phyloP scores from a whole-genome alignment of 163 green algal species.

The Botryococcus braunii region DNA sequence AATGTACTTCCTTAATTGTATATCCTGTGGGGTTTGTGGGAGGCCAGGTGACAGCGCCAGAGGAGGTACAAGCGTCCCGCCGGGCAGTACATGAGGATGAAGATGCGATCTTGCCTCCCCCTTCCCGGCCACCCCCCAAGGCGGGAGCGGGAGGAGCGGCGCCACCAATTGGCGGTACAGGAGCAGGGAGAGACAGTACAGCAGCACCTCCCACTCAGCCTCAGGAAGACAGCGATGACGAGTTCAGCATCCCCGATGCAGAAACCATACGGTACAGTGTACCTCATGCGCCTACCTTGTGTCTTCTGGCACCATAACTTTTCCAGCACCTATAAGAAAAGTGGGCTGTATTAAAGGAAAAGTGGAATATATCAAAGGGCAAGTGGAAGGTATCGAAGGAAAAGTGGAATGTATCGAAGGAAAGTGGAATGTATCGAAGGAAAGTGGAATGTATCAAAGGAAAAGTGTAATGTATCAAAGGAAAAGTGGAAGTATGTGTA shows the following conservation, averaged over 20 bases:
- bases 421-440: background rate
- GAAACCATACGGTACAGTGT: constrained; percentile 17
- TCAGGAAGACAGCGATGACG: constrained; percentile 3
- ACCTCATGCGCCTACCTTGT: no score
- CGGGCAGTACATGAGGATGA: background rate
- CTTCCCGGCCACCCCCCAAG: constrained; percentile 6
- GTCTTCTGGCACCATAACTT: no score
- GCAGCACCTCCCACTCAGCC: background rate
- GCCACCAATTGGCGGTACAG: background rate
- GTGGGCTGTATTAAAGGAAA: no score
- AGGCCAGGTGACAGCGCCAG: constrained; percentile 4
- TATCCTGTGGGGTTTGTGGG: background rate
- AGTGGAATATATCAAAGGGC: background rate
- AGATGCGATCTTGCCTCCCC: constrained; percentile 11
- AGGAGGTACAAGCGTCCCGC: background rate
- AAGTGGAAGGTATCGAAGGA: background rate
- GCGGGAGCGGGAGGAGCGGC: background rate
- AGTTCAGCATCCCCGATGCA: constrained; percentile 12
- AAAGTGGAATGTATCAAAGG: background rate
- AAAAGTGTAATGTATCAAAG: no score
- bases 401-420: background rate
- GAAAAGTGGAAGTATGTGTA: no score
- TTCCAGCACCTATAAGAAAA: no score
- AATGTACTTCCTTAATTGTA: background rate
- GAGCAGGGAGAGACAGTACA: constrained; percentile 1